These are phyloP conservation scores for Pseudogymnoascus verrucosus DNA, from an alignment of 2,329 filamentous ascomycete species.

Conservation along the genomic window DNA sequence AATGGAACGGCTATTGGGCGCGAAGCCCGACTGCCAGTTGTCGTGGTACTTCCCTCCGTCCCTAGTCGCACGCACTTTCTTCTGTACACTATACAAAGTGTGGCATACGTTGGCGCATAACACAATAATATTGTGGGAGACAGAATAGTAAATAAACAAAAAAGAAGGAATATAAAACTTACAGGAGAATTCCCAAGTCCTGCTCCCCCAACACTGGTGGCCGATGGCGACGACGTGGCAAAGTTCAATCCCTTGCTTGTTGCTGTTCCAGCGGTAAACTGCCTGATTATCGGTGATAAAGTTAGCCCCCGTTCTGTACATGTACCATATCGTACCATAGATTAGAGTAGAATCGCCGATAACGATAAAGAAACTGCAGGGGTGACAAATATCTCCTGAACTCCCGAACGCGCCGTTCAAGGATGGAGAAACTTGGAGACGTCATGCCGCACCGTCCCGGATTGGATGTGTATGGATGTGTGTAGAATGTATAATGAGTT, in stretches of 20 bases:
- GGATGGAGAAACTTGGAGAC: conserved; percentile 3
- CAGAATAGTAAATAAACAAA: conserved; percentile 14
- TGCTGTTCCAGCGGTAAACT: conserved; percentile 13
- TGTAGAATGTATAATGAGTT: background rate
- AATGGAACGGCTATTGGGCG: conserved; percentile 16
- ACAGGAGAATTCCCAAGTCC: conserved; percentile 53
- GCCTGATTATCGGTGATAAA: conserved; percentile 22
- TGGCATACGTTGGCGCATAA: background rate
- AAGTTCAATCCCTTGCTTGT: conserved; percentile 33
- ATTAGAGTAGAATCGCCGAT: conserved; percentile 16
- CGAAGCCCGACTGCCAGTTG: conserved; percentile 8
- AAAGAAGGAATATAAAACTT: conserved; percentile 32
- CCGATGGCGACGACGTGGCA: conserved; percentile 55
- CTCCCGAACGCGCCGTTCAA: conserved; percentile 13
- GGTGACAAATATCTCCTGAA: conserved; percentile 11
- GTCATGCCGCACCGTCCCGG: background rate
- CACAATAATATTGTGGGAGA: background rate
- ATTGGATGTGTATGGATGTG: background rate
- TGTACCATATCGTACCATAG: conserved; percentile 1
- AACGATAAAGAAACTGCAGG: conserved; percentile 20
- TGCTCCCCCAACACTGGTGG: conserved; percentile 43
- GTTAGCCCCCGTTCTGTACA: conserved; percentile 8
- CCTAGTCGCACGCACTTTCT: conserved; percentile 2
- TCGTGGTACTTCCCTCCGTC: background rate
- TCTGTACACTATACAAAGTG: background rate